A percentile compares a stretch with the other conserved stretches of the same genome.
phyloP scores from a whole-genome alignment of 306 rosid species.

The Fagus crenata region DNA sequence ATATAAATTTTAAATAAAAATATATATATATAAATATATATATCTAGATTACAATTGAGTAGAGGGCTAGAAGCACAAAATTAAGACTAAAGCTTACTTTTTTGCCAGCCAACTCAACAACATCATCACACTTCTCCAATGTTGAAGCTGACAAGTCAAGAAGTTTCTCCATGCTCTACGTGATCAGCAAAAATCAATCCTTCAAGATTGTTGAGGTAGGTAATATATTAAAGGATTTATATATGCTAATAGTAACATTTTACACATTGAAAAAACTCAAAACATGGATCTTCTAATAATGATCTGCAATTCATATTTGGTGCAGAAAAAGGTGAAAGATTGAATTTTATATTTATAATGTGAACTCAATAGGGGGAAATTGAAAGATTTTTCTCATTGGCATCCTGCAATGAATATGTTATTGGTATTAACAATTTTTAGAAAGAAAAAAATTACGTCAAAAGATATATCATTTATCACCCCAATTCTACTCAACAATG shows the following conservation, averaged over 20 bases:
- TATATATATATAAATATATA: neutral
- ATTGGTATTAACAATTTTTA: neutral
- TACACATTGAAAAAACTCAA: constrained; percentile 10
- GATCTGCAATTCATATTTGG: constrained; percentile 17
- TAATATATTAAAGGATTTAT: neutral
- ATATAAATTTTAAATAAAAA: neutral
- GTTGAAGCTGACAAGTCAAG: constrained; percentile 35
- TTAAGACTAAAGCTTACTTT: constrained; percentile 27
- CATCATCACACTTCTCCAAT: constrained; percentile 33
- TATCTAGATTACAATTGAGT: neutral
- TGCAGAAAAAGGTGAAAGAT: constrained; percentile 10
- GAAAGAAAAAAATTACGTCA: neutral
- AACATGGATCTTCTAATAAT: constrained; percentile 1
- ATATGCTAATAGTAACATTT: neutral
- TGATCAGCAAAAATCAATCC: constrained; percentile 8
- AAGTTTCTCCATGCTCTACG: constrained; percentile 45
- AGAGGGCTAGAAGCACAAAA: constrained; percentile 4
- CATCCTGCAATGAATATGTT: neutral
- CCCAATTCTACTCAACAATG: neutral
- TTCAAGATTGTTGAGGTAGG: neutral
- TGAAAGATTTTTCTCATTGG: neutral
- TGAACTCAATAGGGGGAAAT: neutral
- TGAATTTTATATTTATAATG: neutral
- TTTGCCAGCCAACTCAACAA: constrained; percentile 8
- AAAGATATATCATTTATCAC: neutral